These are phyloP conservation scores for Gremmenia infestans DNA, from an alignment of 2,329 filamentous ascomycete genomes.

Conservation along the genomic window DNA sequence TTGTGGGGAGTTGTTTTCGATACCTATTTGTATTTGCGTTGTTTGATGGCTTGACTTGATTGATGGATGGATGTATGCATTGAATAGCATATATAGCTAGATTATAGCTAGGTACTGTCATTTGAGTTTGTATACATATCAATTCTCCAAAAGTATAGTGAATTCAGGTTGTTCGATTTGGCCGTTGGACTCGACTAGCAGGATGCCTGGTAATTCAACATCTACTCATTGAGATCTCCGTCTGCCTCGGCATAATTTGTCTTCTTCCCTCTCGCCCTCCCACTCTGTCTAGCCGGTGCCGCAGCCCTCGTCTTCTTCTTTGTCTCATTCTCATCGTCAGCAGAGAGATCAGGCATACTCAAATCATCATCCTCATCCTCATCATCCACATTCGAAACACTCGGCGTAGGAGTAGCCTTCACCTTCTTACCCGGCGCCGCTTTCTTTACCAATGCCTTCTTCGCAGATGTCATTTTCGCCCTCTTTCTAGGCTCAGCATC, in stretches of 20 bases:
- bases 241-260: conserved; percentile 18
- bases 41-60: too few species aligned
- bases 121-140: background rate
- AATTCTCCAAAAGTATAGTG: too few species aligned
- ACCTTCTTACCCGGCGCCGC: conserved; percentile 15
- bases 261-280: conserved; percentile 14
- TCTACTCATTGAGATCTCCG: background rate
- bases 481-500: background rate
- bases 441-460: conserved; percentile 16
- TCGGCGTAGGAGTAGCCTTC: conserved; percentile 39
- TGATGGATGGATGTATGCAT: background rate
- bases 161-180: background rate
- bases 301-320: conserved; percentile 1
- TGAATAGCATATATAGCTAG: background rate
- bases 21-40: background rate
- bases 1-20: background rate
- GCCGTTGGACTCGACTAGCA: background rate
- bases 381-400: conserved; percentile 34
- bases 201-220: background rate
- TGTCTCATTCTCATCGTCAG: conserved; percentile 24
- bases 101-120: background rate
- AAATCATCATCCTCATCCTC: conserved; percentile 30
- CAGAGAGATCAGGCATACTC: conserved; percentile 37
- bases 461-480: conserved; percentile 9
- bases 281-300: conserved; percentile 17